A percentile compares a stretch with the other conserved stretches of the same genome.
Conservation (phyloP, 2,329 filamentous ascomycete species). For the Cladosporium colombiae region DNA sequence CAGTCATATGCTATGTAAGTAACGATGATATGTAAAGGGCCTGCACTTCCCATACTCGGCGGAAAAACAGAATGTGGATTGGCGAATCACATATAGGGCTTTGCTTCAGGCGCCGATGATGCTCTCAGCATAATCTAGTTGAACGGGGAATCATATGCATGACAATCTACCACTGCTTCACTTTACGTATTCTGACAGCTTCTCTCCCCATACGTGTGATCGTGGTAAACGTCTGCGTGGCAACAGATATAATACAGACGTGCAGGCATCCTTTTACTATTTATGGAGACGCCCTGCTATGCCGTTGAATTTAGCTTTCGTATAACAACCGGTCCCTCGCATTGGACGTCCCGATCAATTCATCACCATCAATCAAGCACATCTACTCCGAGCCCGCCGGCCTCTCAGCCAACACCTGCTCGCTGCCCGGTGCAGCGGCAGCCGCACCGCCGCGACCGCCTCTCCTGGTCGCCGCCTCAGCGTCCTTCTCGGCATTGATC, state of each 20-base stretch:
- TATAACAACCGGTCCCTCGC: background rate
- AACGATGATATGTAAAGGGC: no score
- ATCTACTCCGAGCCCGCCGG: conserved; percentile 33
- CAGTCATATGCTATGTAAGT: no score
- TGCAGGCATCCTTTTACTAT: background rate
- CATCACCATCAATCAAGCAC: background rate
- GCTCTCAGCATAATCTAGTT: no score
- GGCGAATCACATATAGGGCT: no score
- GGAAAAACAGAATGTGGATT: no score
- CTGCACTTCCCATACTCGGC: no score
- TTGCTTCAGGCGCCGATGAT: no score
- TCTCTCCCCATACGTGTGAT: background rate
- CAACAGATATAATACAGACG: conserved; percentile 19
- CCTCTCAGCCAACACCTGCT: conserved; percentile 38
- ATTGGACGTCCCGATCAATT: background rate
- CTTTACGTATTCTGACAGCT: no score
- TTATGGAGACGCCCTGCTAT: conserved; percentile 14
- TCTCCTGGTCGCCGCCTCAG: conserved; percentile 97
- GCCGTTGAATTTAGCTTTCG: conserved; percentile 9
- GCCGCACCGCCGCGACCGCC: conserved; percentile 55
- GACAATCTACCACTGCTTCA: no score
- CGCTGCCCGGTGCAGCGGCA: conserved; percentile 30
- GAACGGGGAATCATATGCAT: no score
- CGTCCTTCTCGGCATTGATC: conserved; percentile 99
- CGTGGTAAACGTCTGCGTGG: background rate